A percentile compares a stretch with the other conserved stretches of the same genome.
Conservation (phyloP, 768 basidiomycete species). For the Coprinopsis marcescibilis region DNA sequence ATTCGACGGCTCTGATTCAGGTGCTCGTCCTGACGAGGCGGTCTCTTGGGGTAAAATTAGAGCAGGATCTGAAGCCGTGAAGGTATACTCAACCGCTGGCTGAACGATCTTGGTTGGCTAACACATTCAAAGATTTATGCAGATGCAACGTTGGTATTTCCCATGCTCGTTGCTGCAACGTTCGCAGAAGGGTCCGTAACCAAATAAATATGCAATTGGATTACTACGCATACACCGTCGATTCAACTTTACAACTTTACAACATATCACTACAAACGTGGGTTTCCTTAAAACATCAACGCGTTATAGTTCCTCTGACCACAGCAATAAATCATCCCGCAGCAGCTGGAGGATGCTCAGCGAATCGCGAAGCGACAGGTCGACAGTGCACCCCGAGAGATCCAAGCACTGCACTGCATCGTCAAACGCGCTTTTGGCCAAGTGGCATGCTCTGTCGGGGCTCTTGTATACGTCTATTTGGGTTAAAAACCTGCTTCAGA, state of each 20-base stretch:
- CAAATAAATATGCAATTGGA: not conserved
- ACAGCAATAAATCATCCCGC: slow-evolving; percentile 80
- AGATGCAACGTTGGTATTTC: slow-evolving; percentile 97
- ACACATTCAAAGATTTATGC: slow-evolving; percentile 59
- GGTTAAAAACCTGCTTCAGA: not conserved
- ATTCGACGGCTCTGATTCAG: slow-evolving; percentile 97
- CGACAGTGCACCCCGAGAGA: slow-evolving; percentile 28
- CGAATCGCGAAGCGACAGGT: slow-evolving; percentile 57
- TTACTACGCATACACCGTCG: not conserved
- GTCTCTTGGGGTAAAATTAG: slow-evolving; percentile 99
- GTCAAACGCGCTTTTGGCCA: slow-evolving; percentile 91
- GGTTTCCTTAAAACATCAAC: no score
- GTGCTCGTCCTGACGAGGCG: slow-evolving; percentile 95
- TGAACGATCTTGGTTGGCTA: slow-evolving; percentile 19
- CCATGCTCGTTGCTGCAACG: slow-evolving; percentile 90
- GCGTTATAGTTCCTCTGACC: slow-evolving; percentile 73
- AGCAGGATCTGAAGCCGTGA: slow-evolving; percentile 74
- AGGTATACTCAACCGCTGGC: slow-evolving; percentile 42
- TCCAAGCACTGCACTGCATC: slow-evolving; percentile 72
- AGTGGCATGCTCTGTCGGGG: slow-evolving; percentile 80
- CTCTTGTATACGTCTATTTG: slow-evolving; percentile 66
- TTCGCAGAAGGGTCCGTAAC: slow-evolving; percentile 53
- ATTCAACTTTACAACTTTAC: no score
- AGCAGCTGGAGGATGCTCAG: slow-evolving; percentile 80
- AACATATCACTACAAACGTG: not conserved